Evolutionary conservation across 495 filamentous ascomycete species (phyloP), one percentile per base, ranked within the genome.

Genomic region (Penicillium nucicola): DNA sequence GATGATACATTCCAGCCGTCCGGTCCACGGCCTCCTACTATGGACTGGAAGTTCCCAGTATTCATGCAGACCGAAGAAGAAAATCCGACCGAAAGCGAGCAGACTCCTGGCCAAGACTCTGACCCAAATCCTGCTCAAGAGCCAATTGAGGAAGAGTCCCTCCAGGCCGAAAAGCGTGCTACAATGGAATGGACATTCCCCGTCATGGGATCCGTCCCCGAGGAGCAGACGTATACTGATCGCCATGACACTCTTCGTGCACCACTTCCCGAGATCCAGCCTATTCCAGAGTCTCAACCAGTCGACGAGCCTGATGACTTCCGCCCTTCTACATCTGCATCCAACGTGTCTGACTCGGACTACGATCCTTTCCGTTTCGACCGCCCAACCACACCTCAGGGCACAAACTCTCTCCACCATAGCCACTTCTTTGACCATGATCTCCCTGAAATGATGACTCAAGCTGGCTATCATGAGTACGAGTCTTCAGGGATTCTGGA

Each of bases 111-210:
- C 17, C 38, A 57, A 1, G 59, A 61, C 25, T 9, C 25, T 28
- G 7, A 1, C 25, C 25, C 25, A 8, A 17, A 43, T 25, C 42
- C 54, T 23, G 52, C 48, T 14, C 38, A 57, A 1, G 59, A 61
- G 13, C 52, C 61, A n/a, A 30, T 20, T 2, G 50, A 61, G 17
- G 58, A 56, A 6, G 62, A 65, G 42, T 19, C 53, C 28, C 48
- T 59, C 35, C 58, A 52, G 30, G 60, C 50, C 6, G 68, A 67
- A 14, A 70, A 68, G 36, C 65, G 67, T n/a, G 67, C 65, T 10
- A 72, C 69, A 10, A 67, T 69, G 60, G 54, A 75, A 18, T 77
- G 74, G 74, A 77, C 71, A n/a, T 77, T 77, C 48, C 74, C 74
- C 7, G 58, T 71, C 7, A 76, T 74, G 72, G 56, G 57, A 5